Evolutionary conservation across 2,329 filamentous ascomycete species (phyloP).

Genomic region (Pseudogymnoascus sp.): DNA sequence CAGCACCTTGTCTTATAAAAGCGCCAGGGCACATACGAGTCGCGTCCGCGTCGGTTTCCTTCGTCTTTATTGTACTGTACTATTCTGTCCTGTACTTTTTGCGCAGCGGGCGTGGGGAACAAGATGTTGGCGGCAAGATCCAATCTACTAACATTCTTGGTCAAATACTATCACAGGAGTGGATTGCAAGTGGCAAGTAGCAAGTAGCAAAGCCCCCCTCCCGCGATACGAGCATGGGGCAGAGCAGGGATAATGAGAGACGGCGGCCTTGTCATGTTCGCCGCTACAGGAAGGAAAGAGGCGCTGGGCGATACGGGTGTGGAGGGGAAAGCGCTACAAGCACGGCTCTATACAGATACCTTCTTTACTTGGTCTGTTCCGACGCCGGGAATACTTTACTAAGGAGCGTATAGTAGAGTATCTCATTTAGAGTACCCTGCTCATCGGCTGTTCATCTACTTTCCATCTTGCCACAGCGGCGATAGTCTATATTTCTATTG

Average conservation of each 20-base stretch:
- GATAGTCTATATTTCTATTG: not conserved
- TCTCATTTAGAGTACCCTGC: not conserved
- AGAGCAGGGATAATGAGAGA: not conserved
- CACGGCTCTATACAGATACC: not conserved
- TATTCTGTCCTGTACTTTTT: not conserved
- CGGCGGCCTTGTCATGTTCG: slow-evolving; percentile 7
- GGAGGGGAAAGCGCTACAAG: slow-evolving; percentile 7
- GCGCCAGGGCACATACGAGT: not conserved
- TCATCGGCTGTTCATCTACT: not conserved
- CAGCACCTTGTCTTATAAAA: slow-evolving; percentile 6
- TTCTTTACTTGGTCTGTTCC: not conserved
- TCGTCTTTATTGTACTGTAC: not conserved
- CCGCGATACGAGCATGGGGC: slow-evolving; percentile 7
- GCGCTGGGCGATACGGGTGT: not conserved
- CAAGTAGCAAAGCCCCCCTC: not conserved
- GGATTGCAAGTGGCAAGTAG: slow-evolving; percentile 4
- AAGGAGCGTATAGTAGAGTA: not conserved
- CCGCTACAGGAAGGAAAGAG: slow-evolving; percentile 6
- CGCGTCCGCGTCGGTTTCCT: not conserved
- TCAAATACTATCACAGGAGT: slow-evolving; percentile 4
- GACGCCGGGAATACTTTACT: not conserved
- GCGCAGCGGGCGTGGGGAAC: not conserved
- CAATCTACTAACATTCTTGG: slow-evolving; percentile 4
- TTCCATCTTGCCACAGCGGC: not conserved
- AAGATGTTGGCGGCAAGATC: not conserved